A percentile compares a stretch with the other conserved stretches of the same genome.
phyloP scores from a whole-genome alignment of 2,329 filamentous ascomycete species.

The Colletotrichum sp. region DNA sequence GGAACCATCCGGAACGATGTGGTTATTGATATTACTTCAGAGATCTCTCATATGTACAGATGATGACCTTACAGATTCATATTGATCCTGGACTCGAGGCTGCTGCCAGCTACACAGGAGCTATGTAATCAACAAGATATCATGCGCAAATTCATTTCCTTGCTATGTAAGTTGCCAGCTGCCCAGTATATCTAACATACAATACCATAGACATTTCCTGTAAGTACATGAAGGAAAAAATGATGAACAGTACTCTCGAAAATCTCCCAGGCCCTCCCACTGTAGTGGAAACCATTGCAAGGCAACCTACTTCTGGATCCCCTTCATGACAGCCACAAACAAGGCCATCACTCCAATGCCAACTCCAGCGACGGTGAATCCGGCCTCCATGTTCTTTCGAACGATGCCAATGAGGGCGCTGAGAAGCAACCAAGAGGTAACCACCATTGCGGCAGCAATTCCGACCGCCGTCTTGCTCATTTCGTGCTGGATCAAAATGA shows the following conservation, averaged over 20 bases:
- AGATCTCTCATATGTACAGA: too few relatives aligned
- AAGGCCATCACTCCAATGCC: not conserved
- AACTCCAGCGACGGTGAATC: not conserved
- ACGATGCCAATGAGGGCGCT: not conserved
- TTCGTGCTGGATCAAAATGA: not conserved
- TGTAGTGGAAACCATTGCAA: not conserved
- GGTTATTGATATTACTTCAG: too few relatives aligned
- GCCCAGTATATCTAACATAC: not conserved
- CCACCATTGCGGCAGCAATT: not conserved
- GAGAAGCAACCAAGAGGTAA: not conserved
- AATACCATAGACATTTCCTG: rapidly evolving
- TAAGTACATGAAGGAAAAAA: not conserved
- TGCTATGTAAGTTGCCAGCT: not conserved
- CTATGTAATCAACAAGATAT: too few relatives aligned
- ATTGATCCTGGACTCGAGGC: not conserved
- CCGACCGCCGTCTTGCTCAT: not conserved
- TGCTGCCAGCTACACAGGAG: rapidly evolving
- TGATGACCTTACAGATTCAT: rapidly evolving
- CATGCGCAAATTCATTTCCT: not conserved
- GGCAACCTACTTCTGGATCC: not conserved
- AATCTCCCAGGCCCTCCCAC: not conserved
- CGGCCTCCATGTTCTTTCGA: not conserved
- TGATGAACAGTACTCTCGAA: not conserved
- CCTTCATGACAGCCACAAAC: not conserved
- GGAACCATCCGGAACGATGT: rapidly evolving